phyloP scores from a whole-genome alignment of 2,329 filamentous ascomycete genomes.

The Pseudovirgaria hyperparasitica region DNA sequence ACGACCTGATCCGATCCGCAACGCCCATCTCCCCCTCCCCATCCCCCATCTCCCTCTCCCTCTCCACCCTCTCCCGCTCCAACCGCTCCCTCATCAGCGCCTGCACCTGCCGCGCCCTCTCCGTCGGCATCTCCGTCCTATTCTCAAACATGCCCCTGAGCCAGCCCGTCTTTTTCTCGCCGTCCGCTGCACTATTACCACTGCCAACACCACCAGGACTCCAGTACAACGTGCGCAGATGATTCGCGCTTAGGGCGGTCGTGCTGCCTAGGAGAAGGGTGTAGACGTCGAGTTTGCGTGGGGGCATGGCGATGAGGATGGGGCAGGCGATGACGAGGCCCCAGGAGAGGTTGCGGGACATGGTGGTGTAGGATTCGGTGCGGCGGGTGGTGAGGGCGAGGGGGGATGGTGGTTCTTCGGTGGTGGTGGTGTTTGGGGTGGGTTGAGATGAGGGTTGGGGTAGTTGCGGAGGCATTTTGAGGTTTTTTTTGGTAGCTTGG shows the following conservation, averaged over 20 bases:
- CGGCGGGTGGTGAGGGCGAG: slow-evolving; percentile 1
- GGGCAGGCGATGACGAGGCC: slow-evolving; percentile 40
- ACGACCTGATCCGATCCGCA: slow-evolving; percentile 2
- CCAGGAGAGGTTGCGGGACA: slow-evolving; percentile 34
- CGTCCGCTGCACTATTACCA: slow-evolving; percentile 11
- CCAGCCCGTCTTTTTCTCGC: not conserved
- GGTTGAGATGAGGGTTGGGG: slow-evolving; percentile 1
- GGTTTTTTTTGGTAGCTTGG: slow-evolving; percentile 1
- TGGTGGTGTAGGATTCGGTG: slow-evolving; percentile 14
- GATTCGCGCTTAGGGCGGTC: slow-evolving; percentile 37
- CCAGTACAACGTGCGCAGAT: slow-evolving; percentile 30
- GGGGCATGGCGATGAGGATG: slow-evolving; percentile 41
- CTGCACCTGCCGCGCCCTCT: slow-evolving; percentile 21
- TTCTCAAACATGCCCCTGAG: slow-evolving; percentile 7
- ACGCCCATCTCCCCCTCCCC: slow-evolving; percentile 9
- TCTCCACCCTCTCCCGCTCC: slow-evolving; percentile 15
- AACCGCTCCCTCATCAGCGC: slow-evolving; percentile 25
- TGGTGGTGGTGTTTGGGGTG: slow-evolving; percentile 2
- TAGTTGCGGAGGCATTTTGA: slow-evolving; percentile 1
- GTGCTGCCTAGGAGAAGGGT: slow-evolving; percentile 40
- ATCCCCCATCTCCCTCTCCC: slow-evolving; percentile 19
- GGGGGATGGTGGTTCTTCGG: slow-evolving; percentile 5
- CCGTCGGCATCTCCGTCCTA: slow-evolving; percentile 19
- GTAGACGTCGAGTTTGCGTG: slow-evolving; percentile 49
- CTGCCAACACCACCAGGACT: slow-evolving; percentile 23